Base-by-base conservation (phyloP, 192 early-diverging fungal genomes). In the Umbelopsis vinacea region DNA sequence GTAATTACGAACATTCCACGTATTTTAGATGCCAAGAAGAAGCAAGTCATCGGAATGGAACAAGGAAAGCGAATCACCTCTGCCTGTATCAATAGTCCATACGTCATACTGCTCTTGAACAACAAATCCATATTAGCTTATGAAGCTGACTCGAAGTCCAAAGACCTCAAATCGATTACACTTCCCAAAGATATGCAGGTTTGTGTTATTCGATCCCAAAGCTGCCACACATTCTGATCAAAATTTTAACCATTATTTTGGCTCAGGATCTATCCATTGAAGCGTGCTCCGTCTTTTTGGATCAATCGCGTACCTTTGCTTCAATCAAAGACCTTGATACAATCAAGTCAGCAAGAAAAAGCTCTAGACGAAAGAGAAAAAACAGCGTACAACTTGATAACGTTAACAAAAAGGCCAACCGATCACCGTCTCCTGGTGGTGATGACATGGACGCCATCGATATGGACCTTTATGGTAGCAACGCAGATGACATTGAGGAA, bases 81-180 rank as follows among this genome's bases (percentile, higher is more conserved):
- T 11, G 90, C 92, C 22, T 87, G 87, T 67, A 90, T 99, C 40
- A 73, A 81, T 2, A 94, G 96, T 76, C 93, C 94, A 0, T 95
- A 93, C 67, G 87, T 98, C 21, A 69, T 97, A 24, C 73, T 97
- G 12, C 79, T 88, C 53, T 81, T 89, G 67, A 87, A 86, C 60
- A 82, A 84, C 55, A 94, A 91, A 7, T 83, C 86, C 3, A 74
- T 91, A 29, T 52, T 83, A 8, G 69, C 93, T 15, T 85, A 91
- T 17, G 82, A 87, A 71, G 86, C 87, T 1, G 85, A 93, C 71
- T 71, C 79, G 14, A 81, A 77, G 1, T 79, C 84, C 19, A 85
- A 84, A 52, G 77, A 80, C 17, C 73, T 86, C 6, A 72, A 74
- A 4, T 26, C 71, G 23, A 50, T 79, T n/a, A 68, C 55, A n/a